Percentiles rank a stretch among this genome's conserved stretches.
These are phyloP conservation scores for Trichothecium sympodiale DNA, from an alignment of 2,329 filamentous ascomycete genomes.

Conservation along the genomic window DNA sequence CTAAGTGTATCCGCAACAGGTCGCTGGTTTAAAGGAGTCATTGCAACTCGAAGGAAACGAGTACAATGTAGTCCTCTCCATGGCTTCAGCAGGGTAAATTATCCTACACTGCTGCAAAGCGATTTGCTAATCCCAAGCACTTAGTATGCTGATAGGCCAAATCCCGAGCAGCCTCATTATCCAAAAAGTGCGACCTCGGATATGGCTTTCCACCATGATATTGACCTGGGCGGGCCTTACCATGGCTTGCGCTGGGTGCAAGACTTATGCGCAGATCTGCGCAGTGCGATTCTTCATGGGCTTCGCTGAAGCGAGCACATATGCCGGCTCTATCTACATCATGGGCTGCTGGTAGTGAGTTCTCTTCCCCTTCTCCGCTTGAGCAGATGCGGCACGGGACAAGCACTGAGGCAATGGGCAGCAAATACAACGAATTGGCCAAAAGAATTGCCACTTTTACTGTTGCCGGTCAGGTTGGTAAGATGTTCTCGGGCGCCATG, in stretches of 20 bases:
- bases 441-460: slow-evolving; percentile 51
- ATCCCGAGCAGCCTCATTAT: slow-evolving; percentile 46
- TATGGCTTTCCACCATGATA: slow-evolving; percentile 50
- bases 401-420: neutral
- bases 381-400: neutral
- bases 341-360: slow-evolving; percentile 40
- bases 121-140: neutral
- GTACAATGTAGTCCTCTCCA: slow-evolving; percentile 14
- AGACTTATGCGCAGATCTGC: slow-evolving; percentile 16
- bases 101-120: accelerated
- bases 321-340: slow-evolving; percentile 20
- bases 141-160: slow-evolving; percentile 37
- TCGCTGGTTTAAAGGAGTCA: slow-evolving; percentile 31
- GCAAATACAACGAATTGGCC: slow-evolving; percentile 39
- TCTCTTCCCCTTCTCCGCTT: neutral
- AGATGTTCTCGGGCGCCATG: slow-evolving; percentile 47
- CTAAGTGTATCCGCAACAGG: slow-evolving; percentile 8
- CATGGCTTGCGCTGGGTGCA: slow-evolving; percentile 27
- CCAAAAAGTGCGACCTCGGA: slow-evolving; percentile 46
- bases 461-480: slow-evolving; percentile 42
- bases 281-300: slow-evolving; percentile 17
- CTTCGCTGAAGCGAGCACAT: slow-evolving; percentile 15
- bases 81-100: slow-evolving; percentile 16
- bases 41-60: slow-evolving; percentile 30
- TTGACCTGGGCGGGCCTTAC: slow-evolving; percentile 49